A percentile compares a stretch with the other conserved stretches of the same genome.
These are phyloP conservation scores for Blumeriella jaapii DNA, from an alignment of 2,329 filamentous ascomycete genomes.

Conservation along the genomic window DNA sequence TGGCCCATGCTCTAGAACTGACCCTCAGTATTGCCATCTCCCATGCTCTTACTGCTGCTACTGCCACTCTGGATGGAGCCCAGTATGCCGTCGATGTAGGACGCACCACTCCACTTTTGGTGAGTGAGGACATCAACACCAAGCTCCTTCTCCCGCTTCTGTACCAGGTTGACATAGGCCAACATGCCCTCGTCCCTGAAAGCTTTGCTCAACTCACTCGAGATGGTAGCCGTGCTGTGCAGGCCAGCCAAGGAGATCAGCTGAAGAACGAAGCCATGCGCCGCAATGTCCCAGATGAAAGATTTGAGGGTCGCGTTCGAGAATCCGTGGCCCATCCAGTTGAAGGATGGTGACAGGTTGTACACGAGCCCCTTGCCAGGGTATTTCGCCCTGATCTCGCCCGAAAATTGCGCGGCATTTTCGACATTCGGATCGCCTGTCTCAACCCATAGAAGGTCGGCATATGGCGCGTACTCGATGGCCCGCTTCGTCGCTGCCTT, in stretches of 20 bases:
- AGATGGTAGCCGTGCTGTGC: constrained; percentile 53
- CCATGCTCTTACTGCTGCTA: constrained; percentile 85
- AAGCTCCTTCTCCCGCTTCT: constrained; percentile 75
- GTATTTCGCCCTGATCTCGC: constrained; percentile 55
- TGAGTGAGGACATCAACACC: constrained; percentile 30
- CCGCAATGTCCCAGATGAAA: constrained; percentile 94
- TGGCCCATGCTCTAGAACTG: constrained; percentile 40
- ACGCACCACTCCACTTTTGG: constrained; percentile 46
- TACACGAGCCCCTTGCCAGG: constrained; percentile 89
- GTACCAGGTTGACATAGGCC: constrained; percentile 91
- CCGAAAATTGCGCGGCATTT: constrained; percentile 64
- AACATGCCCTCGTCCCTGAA: constrained; percentile 94
- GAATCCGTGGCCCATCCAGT: constrained; percentile 97
- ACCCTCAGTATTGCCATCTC: constrained; percentile 81
- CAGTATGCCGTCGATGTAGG: constrained; percentile 78
- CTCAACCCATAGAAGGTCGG: constrained; percentile 94
- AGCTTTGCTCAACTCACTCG: constrained; percentile 62
- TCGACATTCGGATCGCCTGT: constrained; percentile 78
- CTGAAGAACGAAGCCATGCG: constrained; percentile 67
- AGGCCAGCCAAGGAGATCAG: constrained; percentile 55
- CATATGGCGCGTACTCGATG: constrained; percentile 80
- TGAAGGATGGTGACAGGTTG: constrained; percentile 93
- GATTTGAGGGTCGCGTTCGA: constrained; percentile 68
- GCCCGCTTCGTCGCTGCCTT: constrained; percentile 84
- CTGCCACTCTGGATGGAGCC: constrained; percentile 87